Base-by-base conservation (phyloP, 257 asterid species). In the Ilex asprella region DNA sequence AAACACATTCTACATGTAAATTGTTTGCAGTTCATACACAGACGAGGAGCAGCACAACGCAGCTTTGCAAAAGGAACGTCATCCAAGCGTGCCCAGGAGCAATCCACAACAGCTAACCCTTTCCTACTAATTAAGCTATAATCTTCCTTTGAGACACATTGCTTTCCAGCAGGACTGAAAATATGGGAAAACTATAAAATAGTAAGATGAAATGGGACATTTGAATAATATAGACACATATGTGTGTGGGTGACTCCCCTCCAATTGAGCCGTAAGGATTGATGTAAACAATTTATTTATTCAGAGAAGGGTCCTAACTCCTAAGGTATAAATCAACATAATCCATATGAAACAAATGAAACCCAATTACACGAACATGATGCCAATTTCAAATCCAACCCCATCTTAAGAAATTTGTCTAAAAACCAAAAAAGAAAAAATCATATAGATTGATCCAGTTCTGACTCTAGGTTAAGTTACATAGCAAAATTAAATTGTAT, bases 61-160 rank as follows among this genome's bases (percentile, higher is more conserved):
- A 92, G 81, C 81, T 89, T 92, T 72, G 99, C 58, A 73, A 92
- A 92, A 71, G 99, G 99, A 65, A 92, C 99, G 63, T 92, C 99
- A 21, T 81, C 87, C 16, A 92, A 79, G 30, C 99, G 95, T 12
- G 97, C 97, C 99, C 99, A 92, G 10, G 99, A 92, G 76, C 99
- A 92, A 71, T 92, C 99, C 6, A 92, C 99, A 21, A 92, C 99
- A 72, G 95, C 97, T 53, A 92, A 76, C 30, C 99, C 99, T 76
- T 80, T 87, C 74, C 73, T 76, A 55, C 82, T 82, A 58, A 92
- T 85, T 60, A 92, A 74, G 49, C 66, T 81, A 70, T 66, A 88
- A 75, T 92, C 99, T 75, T 87, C 96, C 62, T 81, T 85, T 56
- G 99, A 92, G 74, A 92, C 89, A 39, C 99, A 92, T 63, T 85